phyloP scores from a whole-genome alignment of 768 basidiomycete genomes.

The Russula abietina region DNA sequence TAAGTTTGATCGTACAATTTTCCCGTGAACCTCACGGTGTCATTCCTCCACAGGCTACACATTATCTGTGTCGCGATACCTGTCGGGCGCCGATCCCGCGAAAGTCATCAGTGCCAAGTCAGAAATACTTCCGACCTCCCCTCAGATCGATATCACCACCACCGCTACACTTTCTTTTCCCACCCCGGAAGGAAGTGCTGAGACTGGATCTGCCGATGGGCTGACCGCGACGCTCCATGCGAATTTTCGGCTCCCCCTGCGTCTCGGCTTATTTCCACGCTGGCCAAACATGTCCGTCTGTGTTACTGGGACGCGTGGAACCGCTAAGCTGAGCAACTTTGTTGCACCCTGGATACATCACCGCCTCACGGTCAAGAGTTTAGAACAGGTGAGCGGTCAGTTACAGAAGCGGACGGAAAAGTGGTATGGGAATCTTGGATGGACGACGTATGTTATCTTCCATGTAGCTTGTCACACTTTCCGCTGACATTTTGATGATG shows the following conservation, averaged over 20 bases:
- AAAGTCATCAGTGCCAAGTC: constrained; percentile 19
- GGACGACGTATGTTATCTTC: constrained; percentile 37
- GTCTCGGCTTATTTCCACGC: constrained; percentile 27
- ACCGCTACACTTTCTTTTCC: constrained; percentile 29
- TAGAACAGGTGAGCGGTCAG: constrained; percentile 24
- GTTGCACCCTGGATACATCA: constrained; percentile 41
- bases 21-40: neutral
- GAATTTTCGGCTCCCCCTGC: constrained; percentile 19
- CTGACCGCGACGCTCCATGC: constrained; percentile 18
- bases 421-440: constrained; percentile 42
- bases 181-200: neutral
- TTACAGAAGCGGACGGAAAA: constrained; percentile 37
- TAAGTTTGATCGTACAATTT: constrained; percentile 26
- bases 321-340: constrained; percentile 39
- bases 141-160: constrained; percentile 28
- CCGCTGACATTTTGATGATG: neutral
- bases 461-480: neutral
- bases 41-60: constrained; percentile 32
- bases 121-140: constrained; percentile 3
- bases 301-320: constrained; percentile 35
- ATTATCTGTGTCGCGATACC: constrained; percentile 26
- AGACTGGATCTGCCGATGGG: neutral
- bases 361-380: constrained; percentile 37
- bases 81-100: constrained; percentile 16
- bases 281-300: constrained; percentile 27